Percentiles rank a stretch among this genome's conserved stretches.
Conservation (phyloP, 208 protist species). For the Trichomonas tenax region DNA sequence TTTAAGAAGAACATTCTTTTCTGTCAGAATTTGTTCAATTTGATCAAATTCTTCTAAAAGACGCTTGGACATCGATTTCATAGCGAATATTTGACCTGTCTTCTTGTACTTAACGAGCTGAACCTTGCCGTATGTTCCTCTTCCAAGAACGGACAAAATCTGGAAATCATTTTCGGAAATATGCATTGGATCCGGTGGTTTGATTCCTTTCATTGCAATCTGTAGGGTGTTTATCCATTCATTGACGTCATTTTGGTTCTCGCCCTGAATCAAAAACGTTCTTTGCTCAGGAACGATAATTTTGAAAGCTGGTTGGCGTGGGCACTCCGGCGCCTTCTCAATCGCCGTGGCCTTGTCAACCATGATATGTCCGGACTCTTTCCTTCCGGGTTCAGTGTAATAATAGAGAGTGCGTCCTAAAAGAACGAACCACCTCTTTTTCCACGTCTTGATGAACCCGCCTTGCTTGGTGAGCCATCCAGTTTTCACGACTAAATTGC, state of each 20-base stretch:
- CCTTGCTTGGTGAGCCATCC: slow-evolving; percentile 26
- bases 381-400: neutral
- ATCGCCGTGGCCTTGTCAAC: neutral
- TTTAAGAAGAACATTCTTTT: neutral
- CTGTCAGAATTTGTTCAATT: neutral
- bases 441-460: slow-evolving; percentile 18
- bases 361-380: neutral
- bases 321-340: neutral
- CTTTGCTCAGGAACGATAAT: neutral
- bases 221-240: neutral
- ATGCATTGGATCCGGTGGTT: no score
- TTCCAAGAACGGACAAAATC: slow-evolving; percentile 22
- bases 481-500: neutral
- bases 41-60: neutral
- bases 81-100: neutral
- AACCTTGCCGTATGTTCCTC: slow-evolving; percentile 3
- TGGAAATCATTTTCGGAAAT: slow-evolving; percentile 25
- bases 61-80: neutral
- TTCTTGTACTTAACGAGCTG: neutral
- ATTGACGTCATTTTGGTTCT: neutral
- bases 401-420: neutral
- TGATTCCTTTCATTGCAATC: no score
- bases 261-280: neutral
- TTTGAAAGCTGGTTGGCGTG: neutral
- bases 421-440: slow-evolving; percentile 25